Percentiles rank a stretch among this genome's conserved stretches.
These are phyloP conservation scores for Yamadazyma spencermartinsiae DNA, from an alignment of 1,139 yeast species.

Conservation along the genomic window DNA sequence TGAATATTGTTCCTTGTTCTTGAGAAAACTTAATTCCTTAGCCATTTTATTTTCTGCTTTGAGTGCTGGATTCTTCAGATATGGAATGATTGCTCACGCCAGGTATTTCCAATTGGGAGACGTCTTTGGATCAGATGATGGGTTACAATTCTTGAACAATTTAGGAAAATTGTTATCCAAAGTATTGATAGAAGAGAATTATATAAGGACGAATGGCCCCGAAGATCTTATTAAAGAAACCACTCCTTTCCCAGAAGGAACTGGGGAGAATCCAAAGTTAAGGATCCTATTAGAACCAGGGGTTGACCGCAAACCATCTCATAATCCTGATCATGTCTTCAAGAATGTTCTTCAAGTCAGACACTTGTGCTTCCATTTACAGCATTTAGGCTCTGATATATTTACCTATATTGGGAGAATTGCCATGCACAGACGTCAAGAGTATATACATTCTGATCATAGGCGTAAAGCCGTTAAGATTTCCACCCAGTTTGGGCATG, in stretches of 20 bases:
- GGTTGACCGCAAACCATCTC: slow-evolving; percentile 23
- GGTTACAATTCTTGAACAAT: slow-evolving; percentile 23
- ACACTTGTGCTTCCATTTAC: slow-evolving; percentile 49
- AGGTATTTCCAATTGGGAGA: slow-evolving; percentile 49
- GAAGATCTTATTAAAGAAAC: slow-evolving; percentile 48
- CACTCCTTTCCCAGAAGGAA: slow-evolving; percentile 25
- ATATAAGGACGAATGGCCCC: slow-evolving; percentile 49
- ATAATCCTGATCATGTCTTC: slow-evolving; percentile 51
- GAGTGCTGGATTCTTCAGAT: slow-evolving; percentile 56
- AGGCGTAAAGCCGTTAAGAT: slow-evolving; percentile 44
- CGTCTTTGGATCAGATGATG: slow-evolving; percentile 40
- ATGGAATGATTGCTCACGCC: slow-evolving; percentile 48
- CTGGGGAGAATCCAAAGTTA: slow-evolving; percentile 35
- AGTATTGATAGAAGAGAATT: slow-evolving; percentile 56
- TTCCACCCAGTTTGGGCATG: slow-evolving; percentile 34
- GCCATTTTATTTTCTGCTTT: slow-evolving; percentile 39
- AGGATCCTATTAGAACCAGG: slow-evolving; percentile 39
- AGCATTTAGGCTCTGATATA: slow-evolving; percentile 46
- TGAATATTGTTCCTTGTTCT: slow-evolving; percentile 30
- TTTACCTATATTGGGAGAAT: slow-evolving; percentile 43
- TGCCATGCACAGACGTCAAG: slow-evolving; percentile 47
- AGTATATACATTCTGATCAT: slow-evolving; percentile 29
- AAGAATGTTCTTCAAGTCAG: slow-evolving; percentile 63
- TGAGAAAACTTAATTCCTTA: slow-evolving; percentile 34
- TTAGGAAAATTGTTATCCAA: slow-evolving; percentile 50